Percentiles rank a stretch among this genome's conserved stretches.
These are phyloP conservation scores for Claviceps monticola DNA, from an alignment of 2,329 filamentous ascomycete genomes.

Conservation along the genomic window DNA sequence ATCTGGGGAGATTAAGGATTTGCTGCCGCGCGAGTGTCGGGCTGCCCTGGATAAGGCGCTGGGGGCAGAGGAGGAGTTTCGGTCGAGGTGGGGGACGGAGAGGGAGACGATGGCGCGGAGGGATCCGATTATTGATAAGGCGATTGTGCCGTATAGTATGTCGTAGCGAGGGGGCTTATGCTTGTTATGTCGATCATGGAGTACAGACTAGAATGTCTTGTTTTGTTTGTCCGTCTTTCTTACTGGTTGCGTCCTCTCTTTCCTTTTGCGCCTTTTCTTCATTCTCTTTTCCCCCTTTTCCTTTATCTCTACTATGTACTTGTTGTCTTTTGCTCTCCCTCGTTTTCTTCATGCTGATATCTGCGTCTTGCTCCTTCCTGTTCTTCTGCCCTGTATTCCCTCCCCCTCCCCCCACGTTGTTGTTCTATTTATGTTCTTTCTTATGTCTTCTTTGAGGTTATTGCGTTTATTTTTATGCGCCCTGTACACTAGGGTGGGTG, in stretches of 20 bases:
- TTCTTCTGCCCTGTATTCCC: constrained; percentile 1
- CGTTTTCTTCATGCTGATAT: constrained; percentile 3
- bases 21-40: constrained; percentile 57
- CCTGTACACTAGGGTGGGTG: no score
- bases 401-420: no score
- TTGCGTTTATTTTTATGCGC: no score
- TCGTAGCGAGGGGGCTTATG: constrained; percentile 1
- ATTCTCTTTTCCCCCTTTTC: neutral
- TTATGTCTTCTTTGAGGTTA: no score
- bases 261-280: no score
- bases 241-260: neutral
- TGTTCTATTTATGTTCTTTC: no score
- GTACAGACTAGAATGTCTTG: neutral
- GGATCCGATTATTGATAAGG: constrained; percentile 47
- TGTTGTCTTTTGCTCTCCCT: neutral
- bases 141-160: constrained; percentile 45
- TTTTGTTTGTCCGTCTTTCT: neutral
- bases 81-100: constrained; percentile 60
- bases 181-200: neutral
- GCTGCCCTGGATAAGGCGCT: constrained; percentile 57
- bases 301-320: neutral
- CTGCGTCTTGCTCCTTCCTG: neutral
- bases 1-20: constrained; percentile 48
- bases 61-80: constrained; percentile 56
- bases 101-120: constrained; percentile 37